A percentile compares a stretch with the other conserved stretches of the same genome.
Conservation (phyloP, 352 stramenopile genomes). For the Globisporangium sylvaticum region DNA sequence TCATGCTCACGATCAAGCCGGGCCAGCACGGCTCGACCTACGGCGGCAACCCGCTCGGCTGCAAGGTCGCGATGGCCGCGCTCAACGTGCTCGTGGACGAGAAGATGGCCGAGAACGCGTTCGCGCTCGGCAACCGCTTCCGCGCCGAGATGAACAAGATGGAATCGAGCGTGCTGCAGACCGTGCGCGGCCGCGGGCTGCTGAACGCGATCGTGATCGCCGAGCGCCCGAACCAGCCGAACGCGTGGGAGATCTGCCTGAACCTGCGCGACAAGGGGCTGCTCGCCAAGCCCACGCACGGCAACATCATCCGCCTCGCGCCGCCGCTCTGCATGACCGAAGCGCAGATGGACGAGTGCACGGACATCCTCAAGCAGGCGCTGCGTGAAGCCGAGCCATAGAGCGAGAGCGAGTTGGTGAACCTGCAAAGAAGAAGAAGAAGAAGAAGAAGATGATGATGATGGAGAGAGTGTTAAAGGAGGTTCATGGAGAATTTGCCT, state of each 20-base stretch:
- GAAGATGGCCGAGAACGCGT: slow-evolving; percentile 93
- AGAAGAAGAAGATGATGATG: not conserved
- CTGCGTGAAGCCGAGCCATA: slow-evolving; percentile 63
- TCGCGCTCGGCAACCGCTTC: slow-evolving; percentile 92
- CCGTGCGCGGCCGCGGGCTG: slow-evolving; percentile 94
- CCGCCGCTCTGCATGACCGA: slow-evolving; percentile 95
- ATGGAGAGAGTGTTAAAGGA: not conserved
- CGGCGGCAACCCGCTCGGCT: slow-evolving; percentile 96
- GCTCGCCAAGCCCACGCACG: slow-evolving; percentile 98
- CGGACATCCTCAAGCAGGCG: slow-evolving; percentile 74
- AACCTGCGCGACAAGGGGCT: slow-evolving; percentile 94
- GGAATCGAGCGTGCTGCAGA: slow-evolving; percentile 59
- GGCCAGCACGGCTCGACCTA: slow-evolving; percentile 97
- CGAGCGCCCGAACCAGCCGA: slow-evolving; percentile 77
- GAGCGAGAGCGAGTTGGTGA: slow-evolving; percentile 6
- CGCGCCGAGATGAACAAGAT: slow-evolving; percentile 84
- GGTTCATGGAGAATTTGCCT: not conserved
- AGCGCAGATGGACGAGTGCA: slow-evolving; percentile 91
- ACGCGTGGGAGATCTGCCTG: slow-evolving; percentile 95
- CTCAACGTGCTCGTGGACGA: slow-evolving; percentile 93
- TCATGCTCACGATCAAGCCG: slow-evolving; percentile 98
- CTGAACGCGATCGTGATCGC: slow-evolving; percentile 98
- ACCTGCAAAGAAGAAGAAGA: not conserved
- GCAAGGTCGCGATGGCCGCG: slow-evolving; percentile 95
- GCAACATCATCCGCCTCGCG: slow-evolving; percentile 97